phyloP scores from a whole-genome alignment of 2,329 filamentous ascomycete species.

The Gnomoniopsis sp. region DNA sequence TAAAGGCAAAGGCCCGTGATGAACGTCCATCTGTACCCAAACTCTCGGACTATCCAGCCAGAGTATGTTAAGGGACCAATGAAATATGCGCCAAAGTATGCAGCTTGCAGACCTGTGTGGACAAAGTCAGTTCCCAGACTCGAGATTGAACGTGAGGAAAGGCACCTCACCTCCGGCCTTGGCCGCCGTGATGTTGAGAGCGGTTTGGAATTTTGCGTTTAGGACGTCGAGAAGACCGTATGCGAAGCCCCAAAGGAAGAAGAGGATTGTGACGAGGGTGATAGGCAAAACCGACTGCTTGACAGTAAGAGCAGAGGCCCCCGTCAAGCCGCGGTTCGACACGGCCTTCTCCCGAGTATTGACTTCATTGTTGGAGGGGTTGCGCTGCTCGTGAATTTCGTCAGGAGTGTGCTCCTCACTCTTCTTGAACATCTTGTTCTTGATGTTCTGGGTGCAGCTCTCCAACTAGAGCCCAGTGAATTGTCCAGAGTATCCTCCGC shows the following conservation, averaged over 20 bases:
- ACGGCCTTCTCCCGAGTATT: conserved; percentile 19
- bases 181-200: conserved; percentile 20
- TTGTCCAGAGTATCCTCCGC: too few relatives aligned
- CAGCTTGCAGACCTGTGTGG: conserved; percentile 21
- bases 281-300: conserved; percentile 28
- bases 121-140: not conserved
- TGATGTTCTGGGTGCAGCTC: not conserved
- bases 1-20: conserved; percentile 64
- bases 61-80: conserved; percentile 62
- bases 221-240: conserved; percentile 41
- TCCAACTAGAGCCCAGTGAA: not conserved
- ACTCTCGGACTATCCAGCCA: conserved; percentile 61
- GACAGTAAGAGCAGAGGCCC: conserved; percentile 21
- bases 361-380: conserved; percentile 20
- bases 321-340: conserved; percentile 22
- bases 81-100: conserved; percentile 46
- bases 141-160: not conserved
- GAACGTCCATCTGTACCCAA: conserved; percentile 61
- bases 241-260: conserved; percentile 51
- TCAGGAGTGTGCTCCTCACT: conserved; percentile 20
- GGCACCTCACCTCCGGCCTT: conserved; percentile 18
- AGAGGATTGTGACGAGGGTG: conserved; percentile 42
- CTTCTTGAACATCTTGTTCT: conserved; percentile 22
- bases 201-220: conserved; percentile 26
- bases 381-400: conserved; percentile 21